These are phyloP conservation scores for Beauveria sp. DNA, from an alignment of 2,329 filamentous ascomycete species.

Conservation along the genomic window DNA sequence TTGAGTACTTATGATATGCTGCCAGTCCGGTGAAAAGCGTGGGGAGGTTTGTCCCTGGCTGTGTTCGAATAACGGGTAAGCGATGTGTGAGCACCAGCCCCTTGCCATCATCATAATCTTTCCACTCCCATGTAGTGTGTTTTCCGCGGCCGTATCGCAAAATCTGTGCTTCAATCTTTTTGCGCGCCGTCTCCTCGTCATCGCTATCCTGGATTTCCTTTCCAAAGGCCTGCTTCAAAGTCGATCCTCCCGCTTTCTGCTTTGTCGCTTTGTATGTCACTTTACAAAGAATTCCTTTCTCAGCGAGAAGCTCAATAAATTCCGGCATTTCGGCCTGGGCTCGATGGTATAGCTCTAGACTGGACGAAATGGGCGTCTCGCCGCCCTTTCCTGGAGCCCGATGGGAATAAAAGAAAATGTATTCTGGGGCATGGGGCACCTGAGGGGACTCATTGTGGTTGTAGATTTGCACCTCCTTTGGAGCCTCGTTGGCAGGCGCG, in stretches of 20 bases:
- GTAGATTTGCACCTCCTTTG: constrained; percentile 40
- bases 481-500: constrained; percentile 39
- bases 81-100: constrained; percentile 34
- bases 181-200: constrained; percentile 29
- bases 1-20: constrained; percentile 33
- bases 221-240: constrained; percentile 34
- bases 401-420: constrained; percentile 42
- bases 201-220: constrained; percentile 38
- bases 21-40: constrained; percentile 39
- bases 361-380: constrained; percentile 39
- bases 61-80: constrained; percentile 38
- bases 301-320: constrained; percentile 33
- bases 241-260: constrained; percentile 39
- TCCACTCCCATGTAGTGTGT: constrained; percentile 41
- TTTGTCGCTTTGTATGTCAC: constrained; percentile 35
- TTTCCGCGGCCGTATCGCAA: constrained; percentile 35
- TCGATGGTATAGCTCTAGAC: constrained; percentile 37
- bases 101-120: constrained; percentile 23
- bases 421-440: constrained; percentile 42
- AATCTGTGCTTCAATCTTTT: constrained; percentile 43
- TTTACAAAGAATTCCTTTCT: constrained; percentile 31
- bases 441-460: constrained; percentile 45
- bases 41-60: constrained; percentile 35
- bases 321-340: constrained; percentile 38
- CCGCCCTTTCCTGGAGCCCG: constrained; percentile 28